Percentiles rank a stretch among this genome's conserved stretches.
phyloP scores from a whole-genome alignment of 2,329 filamentous ascomycete species.

The Paecilomyces fulvus region DNA sequence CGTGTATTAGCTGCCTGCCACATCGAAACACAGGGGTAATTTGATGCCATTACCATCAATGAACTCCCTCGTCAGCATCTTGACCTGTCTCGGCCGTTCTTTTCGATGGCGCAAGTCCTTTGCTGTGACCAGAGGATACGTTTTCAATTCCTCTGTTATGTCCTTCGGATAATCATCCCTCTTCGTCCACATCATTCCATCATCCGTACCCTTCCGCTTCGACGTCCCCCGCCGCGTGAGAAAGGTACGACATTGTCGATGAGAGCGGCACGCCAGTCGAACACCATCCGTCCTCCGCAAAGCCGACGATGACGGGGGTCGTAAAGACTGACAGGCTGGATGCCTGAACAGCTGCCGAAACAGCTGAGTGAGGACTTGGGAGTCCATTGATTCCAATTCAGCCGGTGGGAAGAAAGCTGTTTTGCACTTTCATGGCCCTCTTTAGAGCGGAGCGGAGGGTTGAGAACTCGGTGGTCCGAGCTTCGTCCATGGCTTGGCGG shows the following conservation, averaged over 20 bases:
- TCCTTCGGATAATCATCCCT: conserved; percentile 68
- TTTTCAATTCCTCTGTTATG: conserved; percentile 68
- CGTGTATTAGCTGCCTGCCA: neutral
- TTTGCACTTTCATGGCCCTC: neutral
- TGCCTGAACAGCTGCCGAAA: conserved; percentile 81
- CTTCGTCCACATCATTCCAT: conserved; percentile 79
- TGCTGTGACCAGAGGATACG: conserved; percentile 79
- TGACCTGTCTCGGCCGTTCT: conserved; percentile 75
- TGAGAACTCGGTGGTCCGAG: conserved; percentile 12
- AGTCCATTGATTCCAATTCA: conserved; percentile 58
- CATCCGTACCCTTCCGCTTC: conserved; percentile 32
- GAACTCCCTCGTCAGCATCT: conserved; percentile 97
- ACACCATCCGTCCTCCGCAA: conserved; percentile 9
- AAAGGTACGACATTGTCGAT: conserved; percentile 28
- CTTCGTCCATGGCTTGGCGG: conserved; percentile 9
- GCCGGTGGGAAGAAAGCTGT: neutral
- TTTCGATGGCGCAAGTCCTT: conserved; percentile 62
- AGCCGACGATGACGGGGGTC: conserved; percentile 27
- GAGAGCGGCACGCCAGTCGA: conserved; percentile 14
- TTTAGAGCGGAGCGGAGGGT: neutral
- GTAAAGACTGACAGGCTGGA: conserved; percentile 51
- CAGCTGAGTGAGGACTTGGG: conserved; percentile 64
- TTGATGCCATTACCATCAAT: conserved; percentile 62
- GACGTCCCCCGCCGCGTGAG: conserved; percentile 24
- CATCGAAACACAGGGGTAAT: neutral